Conservation (phyloP, 495 filamentous ascomycete species). For the Collariella sp. region DNA sequence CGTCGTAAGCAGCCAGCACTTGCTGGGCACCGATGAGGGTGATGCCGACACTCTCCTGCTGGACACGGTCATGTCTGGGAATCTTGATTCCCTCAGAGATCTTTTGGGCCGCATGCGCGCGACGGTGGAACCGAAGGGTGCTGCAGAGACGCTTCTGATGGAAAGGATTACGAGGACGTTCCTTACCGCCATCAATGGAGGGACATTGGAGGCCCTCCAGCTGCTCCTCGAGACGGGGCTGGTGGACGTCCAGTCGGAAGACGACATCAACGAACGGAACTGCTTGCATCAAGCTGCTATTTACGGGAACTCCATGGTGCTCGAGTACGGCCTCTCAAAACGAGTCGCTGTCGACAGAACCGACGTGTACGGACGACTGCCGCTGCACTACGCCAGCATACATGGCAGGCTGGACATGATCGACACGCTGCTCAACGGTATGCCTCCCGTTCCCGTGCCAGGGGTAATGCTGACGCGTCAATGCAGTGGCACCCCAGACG, state of each 20-base stretch:
- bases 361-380: slow-evolving; percentile 90
- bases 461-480: slow-evolving; percentile 7
- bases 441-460: neutral
- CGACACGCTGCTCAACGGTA: slow-evolving; percentile 55
- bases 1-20: slow-evolving; percentile 51
- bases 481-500: slow-evolving; percentile 44
- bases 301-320: slow-evolving; percentile 68
- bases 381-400: slow-evolving; percentile 93
- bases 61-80: slow-evolving; percentile 72
- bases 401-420: slow-evolving; percentile 85
- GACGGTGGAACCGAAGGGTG: slow-evolving; percentile 28
- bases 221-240: slow-evolving; percentile 69
- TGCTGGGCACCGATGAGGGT: slow-evolving; percentile 64
- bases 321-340: slow-evolving; percentile 60
- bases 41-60: slow-evolving; percentile 84
- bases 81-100: slow-evolving; percentile 48
- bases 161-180: slow-evolving; percentile 83
- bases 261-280: slow-evolving; percentile 96
- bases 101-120: slow-evolving; percentile 43
- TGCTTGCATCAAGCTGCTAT: slow-evolving; percentile 93
- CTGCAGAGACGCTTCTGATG: slow-evolving; percentile 37
- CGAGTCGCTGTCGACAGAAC: slow-evolving; percentile 66
- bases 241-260: slow-evolving; percentile 79
- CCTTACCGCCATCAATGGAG: slow-evolving; percentile 76
- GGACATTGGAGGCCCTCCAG: slow-evolving; percentile 65